Evolutionary conservation across 495 filamentous ascomycete genomes (phyloP), one percentile per base, ranked within the genome.

Genomic region (Penicillium lividum): DNA sequence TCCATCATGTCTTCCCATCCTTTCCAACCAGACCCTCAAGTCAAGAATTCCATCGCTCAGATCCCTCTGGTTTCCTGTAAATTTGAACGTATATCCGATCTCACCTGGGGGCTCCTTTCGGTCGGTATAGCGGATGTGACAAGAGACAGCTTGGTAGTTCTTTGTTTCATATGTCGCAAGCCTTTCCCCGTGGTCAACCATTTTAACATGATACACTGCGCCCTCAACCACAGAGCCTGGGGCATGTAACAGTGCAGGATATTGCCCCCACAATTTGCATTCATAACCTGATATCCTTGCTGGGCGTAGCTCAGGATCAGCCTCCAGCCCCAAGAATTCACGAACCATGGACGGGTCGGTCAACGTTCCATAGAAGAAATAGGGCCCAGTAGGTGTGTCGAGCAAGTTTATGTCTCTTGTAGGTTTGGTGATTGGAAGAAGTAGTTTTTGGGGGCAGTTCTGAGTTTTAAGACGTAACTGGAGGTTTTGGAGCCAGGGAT

Each of bases 101-200:
- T 65, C 66, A 9, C 68, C 48, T 18, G 7, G 36, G 0, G 61
- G 60, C 45, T 67, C 62, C 2, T 70, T 44, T 2, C 57, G 60
- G 48, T 72, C 69, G 4, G 49, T 59, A 58, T 69, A 70, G 0
- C 36, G 34, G 46, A 74, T 69, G 15, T 45, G 54, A 60, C 67
- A 71, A 13, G 59, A 52, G 7, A 53, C 43, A 15, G 56, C 56
- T 2, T 45, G 61, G 28, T 72, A 73, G 36, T 57, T 68, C 2
- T 57, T 31, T 29, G 67, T 72, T 50, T 73, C 69, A 64, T 73
- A 72, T 4, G 5, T 27, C 0, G 68, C 68, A 27, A 72, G 59
- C 47, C 54, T 58, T 40, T 63, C 57, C 18, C 45, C 69, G 40
- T 70, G 38, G 18, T 65, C 51, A 15, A 16, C 55, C 5, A 60